phyloP scores from a whole-genome alignment of 2,329 filamentous ascomycete species.

The Pyricularia pennisetigena region DNA sequence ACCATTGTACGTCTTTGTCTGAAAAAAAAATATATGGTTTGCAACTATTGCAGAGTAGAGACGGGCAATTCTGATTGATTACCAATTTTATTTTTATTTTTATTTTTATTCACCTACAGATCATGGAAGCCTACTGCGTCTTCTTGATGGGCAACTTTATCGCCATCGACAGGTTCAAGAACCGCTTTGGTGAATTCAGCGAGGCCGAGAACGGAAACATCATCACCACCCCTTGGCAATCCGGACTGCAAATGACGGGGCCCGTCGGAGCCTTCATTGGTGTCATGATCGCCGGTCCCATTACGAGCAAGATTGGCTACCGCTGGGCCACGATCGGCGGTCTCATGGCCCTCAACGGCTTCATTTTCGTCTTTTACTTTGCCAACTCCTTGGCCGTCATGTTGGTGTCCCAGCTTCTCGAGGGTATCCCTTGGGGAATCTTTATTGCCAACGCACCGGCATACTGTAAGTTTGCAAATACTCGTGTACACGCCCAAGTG shows the following conservation, averaged over 20 bases:
- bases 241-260: constrained; percentile 42
- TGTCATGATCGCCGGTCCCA: constrained; percentile 39
- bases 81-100: no score
- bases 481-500: no score
- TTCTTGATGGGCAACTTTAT: constrained; percentile 14
- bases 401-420: constrained; percentile 51
- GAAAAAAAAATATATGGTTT: no score
- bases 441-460: constrained; percentile 23
- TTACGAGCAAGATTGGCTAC: constrained; percentile 37
- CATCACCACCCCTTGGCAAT: constrained; percentile 47
- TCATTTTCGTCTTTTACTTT: constrained; percentile 55
- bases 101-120: constrained; percentile 5
- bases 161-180: constrained; percentile 21
- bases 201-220: constrained; percentile 25
- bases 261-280: constrained; percentile 45
- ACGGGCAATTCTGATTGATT: neutral
- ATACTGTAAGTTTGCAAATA: neutral
- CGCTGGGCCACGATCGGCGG: constrained; percentile 30
- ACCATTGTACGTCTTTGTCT: no score
- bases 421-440: constrained; percentile 50
- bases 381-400: constrained; percentile 43
- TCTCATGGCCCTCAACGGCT: constrained; percentile 25
- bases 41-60: no score
- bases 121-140: constrained; percentile 29
- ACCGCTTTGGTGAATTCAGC: constrained; percentile 13